Evolutionary conservation across 257 asterid genomes (phyloP), one percentile per base, ranked within the genome.

Genomic region (Rubia yunnanensis): DNA sequence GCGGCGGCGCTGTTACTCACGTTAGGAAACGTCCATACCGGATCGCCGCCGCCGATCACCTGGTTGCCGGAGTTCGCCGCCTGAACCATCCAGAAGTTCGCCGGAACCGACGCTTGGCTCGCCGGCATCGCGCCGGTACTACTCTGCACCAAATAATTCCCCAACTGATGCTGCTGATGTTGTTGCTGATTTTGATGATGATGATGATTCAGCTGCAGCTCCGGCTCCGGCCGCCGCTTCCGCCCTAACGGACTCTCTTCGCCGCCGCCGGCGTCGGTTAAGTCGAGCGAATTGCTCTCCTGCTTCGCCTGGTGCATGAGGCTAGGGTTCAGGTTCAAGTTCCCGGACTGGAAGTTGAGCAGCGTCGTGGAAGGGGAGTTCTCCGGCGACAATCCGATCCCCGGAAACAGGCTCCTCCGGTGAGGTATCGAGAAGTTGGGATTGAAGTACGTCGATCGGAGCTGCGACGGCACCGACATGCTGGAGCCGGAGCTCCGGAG

Each of bases 391-490:
- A 86, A 57, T 24, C 96, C 98, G 26, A 82, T 80, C 1, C 91
- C 91, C 14, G 88, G 83, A 50, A 83, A 85, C 11, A 82, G 64
- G 1, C 81, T 81, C 24, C 90, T 75, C 18, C 92, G 79, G 27
- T 73, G 95, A 3, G 86, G 81, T 64, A 86, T 70, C 11, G 85
- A 57, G n/a, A 80, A 89, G 56, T 65, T 82, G 1, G 92, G 95
- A 65, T 64, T 84, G 71, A 87, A 87, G 58, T 89, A 88, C 3
- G 86, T 50, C 5, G 98, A 89, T 73, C 95, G 74, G 10, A 89
- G 79, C 70, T 92, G 98, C 13, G 97, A 92, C 3, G 98, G 95
- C 6, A 87, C 91, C 57, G 98, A 92, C 91, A 92, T 87, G 83
- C 86, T 87, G 0, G 98, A 89, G 3, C 97, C 91, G 0, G 98